These are phyloP conservation scores for Candida caryicola DNA, from an alignment of 805 yeast species.

Conservation along the genomic window DNA sequence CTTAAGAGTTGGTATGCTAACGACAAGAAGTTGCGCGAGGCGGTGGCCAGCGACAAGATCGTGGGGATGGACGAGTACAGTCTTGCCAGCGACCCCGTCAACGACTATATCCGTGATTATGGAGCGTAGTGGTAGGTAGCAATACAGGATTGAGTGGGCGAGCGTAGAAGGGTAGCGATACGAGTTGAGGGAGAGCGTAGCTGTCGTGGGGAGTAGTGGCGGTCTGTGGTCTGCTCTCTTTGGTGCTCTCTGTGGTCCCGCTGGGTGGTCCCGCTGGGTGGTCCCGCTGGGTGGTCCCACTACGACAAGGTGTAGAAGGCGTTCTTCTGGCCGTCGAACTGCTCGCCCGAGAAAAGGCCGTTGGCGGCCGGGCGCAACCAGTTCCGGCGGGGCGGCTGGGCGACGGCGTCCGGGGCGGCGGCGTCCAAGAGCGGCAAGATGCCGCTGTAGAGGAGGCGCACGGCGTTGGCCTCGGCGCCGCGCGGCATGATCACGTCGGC, in stretches of 20 bases:
- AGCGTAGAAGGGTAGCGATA: too few species aligned
- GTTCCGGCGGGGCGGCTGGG: slow-evolving; percentile 14
- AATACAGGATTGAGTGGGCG: too few species aligned
- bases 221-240: too few species aligned
- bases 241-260: too few species aligned
- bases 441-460: slow-evolving; percentile 63
- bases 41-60: slow-evolving; percentile 47
- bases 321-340: slow-evolving; percentile 38
- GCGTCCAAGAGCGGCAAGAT: slow-evolving; percentile 38
- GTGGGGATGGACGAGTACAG: slow-evolving; percentile 45
- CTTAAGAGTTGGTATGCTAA: slow-evolving; percentile 64
- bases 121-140: too few species aligned
- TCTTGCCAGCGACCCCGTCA: slow-evolving; percentile 56
- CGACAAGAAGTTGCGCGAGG: slow-evolving; percentile 62
- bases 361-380: slow-evolving; percentile 26
- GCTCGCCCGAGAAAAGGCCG: slow-evolving; percentile 27
- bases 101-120: slow-evolving; percentile 19
- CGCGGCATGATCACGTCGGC: slow-evolving; percentile 76
- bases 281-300: too few species aligned
- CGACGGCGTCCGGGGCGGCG: slow-evolving; percentile 10
- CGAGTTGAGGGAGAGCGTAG: too few species aligned
- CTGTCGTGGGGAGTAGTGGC: too few species aligned
- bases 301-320: slow-evolving; percentile 42
- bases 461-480: slow-evolving; percentile 61
- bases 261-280: too few species aligned